Conservation (phyloP, 345 rosid genomes). For the Acer negundo region DNA sequence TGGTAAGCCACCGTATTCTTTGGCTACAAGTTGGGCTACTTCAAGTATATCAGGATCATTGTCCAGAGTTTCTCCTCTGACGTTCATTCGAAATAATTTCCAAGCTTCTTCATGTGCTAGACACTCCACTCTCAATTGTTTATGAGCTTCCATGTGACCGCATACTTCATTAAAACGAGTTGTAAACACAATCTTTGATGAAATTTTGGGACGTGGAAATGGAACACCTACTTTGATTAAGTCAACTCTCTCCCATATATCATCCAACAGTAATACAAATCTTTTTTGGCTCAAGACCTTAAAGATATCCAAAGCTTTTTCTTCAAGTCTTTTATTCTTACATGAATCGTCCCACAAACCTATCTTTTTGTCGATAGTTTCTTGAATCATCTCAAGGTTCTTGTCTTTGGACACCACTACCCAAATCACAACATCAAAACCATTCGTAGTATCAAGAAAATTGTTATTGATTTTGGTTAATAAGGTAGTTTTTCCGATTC, state of each 20-base stretch:
- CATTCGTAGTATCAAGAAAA: too few relatives aligned
- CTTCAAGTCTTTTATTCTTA: not conserved
- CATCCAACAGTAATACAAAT: slow-evolving; percentile 9
- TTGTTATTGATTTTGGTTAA: not conserved
- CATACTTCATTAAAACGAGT: slow-evolving; percentile 16
- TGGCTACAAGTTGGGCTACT: not conserved
- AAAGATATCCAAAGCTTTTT: not conserved
- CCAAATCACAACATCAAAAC: not conserved
- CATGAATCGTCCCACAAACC: not conserved
- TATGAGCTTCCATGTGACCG: slow-evolving; percentile 3
- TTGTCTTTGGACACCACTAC: not conserved
- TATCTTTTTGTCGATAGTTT: not conserved
- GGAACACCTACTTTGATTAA: not conserved
- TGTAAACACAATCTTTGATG: slow-evolving; percentile 14
- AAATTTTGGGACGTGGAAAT: not conserved
- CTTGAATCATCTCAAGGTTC: not conserved
- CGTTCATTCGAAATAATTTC: not conserved
- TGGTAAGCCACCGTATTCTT: not conserved
- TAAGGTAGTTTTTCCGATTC: not conserved
- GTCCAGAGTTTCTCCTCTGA: not conserved
- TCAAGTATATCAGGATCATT: not conserved
- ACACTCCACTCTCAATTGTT: not conserved
- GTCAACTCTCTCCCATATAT: slow-evolving; percentile 19
- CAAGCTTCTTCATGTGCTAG: not conserved
- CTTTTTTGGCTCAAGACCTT: not conserved